These are phyloP conservation scores for Dictyostelium purpureum DNA, from an alignment of 78 protist species.

Conservation along the genomic window DNA sequence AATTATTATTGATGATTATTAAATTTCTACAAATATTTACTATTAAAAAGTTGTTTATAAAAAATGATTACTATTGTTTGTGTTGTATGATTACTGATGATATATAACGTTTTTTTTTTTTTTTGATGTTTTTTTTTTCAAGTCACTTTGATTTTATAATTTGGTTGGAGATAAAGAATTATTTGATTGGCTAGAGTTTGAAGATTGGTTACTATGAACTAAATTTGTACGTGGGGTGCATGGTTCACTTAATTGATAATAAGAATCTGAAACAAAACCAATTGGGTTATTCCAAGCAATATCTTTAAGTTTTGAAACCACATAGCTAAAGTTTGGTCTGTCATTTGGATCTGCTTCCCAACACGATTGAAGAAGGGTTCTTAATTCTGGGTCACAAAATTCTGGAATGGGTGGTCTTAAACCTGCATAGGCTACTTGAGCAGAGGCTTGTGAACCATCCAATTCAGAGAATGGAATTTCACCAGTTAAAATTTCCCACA, in stretches of 20 bases:
- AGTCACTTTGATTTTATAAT: too few species aligned
- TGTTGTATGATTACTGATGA: too few species aligned
- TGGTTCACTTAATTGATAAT: constrained; percentile 9
- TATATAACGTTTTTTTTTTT: too few species aligned
- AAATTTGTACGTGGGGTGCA: constrained; percentile 9
- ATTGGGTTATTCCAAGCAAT: constrained; percentile 63
- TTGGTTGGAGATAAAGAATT: not conserved
- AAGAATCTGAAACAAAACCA: constrained; percentile 37
- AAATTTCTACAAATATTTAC: too few species aligned
- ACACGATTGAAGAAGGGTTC: constrained; percentile 28
- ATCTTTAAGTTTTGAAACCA: constrained; percentile 41
- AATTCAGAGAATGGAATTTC: constrained; percentile 71
- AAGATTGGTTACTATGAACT: not conserved
- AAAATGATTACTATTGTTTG: too few species aligned
- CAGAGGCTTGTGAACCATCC: constrained; percentile 74
- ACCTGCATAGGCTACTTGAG: constrained; percentile 72
- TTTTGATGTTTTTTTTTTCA: too few species aligned
- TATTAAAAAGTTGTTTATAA: too few species aligned
- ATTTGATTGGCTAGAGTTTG: not conserved
- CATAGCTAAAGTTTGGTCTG: constrained; percentile 18
- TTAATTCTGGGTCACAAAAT: constrained; percentile 15
- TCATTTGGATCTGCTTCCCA: constrained; percentile 57
- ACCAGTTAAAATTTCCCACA: constrained; percentile 64
- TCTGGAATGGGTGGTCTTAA: constrained; percentile 56
- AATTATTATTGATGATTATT: too few species aligned